Evolutionary conservation across 2,329 filamentous ascomycete species (phyloP), one percentile per base, ranked within the genome.

Genomic region (Drechslera avenae): DNA sequence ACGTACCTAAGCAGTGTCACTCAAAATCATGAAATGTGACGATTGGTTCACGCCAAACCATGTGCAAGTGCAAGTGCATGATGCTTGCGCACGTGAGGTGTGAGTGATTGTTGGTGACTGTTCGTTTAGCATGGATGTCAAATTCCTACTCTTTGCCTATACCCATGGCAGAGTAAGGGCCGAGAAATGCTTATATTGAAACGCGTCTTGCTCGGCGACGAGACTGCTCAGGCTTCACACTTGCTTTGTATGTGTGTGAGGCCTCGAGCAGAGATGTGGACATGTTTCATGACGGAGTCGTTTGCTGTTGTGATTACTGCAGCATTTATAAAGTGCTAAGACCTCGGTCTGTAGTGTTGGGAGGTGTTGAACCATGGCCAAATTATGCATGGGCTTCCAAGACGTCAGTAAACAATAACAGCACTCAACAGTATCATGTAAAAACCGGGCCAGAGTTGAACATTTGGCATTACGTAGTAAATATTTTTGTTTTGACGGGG

Each of bases 61-160:
- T 18, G 13, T 36, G 36, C 43, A 46, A 36, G 23, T 26, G 31
- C 23, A 39, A 26, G 23, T 43, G 33, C 19, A 23, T 36, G 32
- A 30, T 40, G 40, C 7, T 39, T 33, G 46, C 40, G 39, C 31
- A 19, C 31, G 41, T 44, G 31, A 44, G 41, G 41, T 39, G 39
- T 35, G 31, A 23, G 16, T 35, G 31, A 23, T 16, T 33, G 33
- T 26, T 16, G 9, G 33, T 43, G 34, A 30, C 50, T 36, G 32
- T 14, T 48, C 41, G 36, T 26, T 31, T 68, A 94, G 92, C 92
- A 96, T 90, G 89, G 90, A 96, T 97, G 92, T 97, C 92, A 97
- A 96, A 96, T 97, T 97, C 86, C 92, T 94, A 93, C 88, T 81
- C 85, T 51, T 84, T 87, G 86, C 86, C 75, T 77, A 73, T 62